phyloP scores from a whole-genome alignment of 2,329 filamentous ascomycete genomes.

The Bipolaris cookei region DNA sequence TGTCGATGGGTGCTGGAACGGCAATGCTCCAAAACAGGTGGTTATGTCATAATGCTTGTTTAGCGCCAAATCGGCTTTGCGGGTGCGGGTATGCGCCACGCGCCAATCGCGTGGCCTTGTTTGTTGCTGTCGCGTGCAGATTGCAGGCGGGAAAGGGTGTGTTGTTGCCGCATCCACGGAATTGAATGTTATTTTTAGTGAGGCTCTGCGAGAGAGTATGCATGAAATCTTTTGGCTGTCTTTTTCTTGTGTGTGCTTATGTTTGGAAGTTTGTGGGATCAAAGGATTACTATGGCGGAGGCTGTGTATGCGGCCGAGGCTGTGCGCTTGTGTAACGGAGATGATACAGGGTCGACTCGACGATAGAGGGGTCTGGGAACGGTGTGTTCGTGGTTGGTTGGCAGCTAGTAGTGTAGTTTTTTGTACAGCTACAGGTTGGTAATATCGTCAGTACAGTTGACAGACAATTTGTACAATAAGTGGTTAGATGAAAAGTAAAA shows the following conservation, averaged over 20 bases:
- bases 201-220: background rate
- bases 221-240: background rate
- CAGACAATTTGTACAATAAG: background rate
- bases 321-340: constrained; percentile 1
- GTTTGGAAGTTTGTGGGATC: constrained; percentile 2
- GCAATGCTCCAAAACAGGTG: background rate
- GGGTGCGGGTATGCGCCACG: background rate
- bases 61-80: constrained; percentile 6
- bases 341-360: background rate
- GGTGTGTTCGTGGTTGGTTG: background rate
- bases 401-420: background rate
- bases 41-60: constrained; percentile 22
- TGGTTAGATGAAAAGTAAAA: background rate
- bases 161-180: constrained; percentile 12
- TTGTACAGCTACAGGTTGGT: background rate
- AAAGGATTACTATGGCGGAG: background rate
- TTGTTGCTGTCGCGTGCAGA: background rate
- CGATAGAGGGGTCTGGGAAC: constrained; percentile 1
- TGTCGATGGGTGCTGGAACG: background rate
- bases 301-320: background rate
- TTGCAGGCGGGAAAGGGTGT: constrained; percentile 6
- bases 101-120: background rate
- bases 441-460: background rate
- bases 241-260: background rate
- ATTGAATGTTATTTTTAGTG: constrained; percentile 19